These are phyloP conservation scores for Scheffersomyces illinoinensis DNA, from an alignment of 1,139 yeast genomes.

Conservation along the genomic window DNA sequence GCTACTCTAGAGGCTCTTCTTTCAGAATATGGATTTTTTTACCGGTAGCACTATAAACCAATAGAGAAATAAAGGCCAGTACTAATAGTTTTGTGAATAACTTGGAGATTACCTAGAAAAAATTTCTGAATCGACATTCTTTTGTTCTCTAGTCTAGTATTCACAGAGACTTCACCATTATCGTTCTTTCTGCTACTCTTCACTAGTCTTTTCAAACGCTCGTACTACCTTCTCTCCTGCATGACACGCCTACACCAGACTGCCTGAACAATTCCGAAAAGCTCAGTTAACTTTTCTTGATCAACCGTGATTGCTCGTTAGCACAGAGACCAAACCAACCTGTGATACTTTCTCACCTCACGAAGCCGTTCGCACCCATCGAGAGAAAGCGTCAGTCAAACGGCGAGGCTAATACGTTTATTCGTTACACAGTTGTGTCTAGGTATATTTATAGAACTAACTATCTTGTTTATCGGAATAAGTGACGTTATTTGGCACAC, in stretches of 20 bases:
- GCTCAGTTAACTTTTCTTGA: neutral
- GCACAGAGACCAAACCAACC: neutral
- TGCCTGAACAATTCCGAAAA: neutral
- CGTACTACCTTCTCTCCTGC: neutral
- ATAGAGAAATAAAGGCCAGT: neutral
- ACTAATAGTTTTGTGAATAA: neutral
- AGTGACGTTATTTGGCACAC: neutral
- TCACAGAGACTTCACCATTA: neutral
- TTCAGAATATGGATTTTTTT: neutral
- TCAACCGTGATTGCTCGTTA: neutral
- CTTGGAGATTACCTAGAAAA: too few relatives aligned
- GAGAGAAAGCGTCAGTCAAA: neutral
- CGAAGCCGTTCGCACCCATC: neutral
- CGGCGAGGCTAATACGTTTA: neutral
- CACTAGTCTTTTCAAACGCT: neutral
- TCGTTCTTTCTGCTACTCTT: neutral
- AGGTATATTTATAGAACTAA: neutral
- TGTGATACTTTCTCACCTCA: neutral
- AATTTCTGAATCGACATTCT: neutral
- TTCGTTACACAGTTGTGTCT: neutral
- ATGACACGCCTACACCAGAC: neutral
- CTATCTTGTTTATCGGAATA: neutral
- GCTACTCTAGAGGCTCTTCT: too few relatives aligned
- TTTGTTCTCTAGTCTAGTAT: neutral
- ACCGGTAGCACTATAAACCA: neutral